A percentile compares a stretch with the other conserved stretches of the same genome.
These are phyloP conservation scores for Calonectria multiphialidica DNA, from an alignment of 2,329 filamentous ascomycete species.

Conservation along the genomic window DNA sequence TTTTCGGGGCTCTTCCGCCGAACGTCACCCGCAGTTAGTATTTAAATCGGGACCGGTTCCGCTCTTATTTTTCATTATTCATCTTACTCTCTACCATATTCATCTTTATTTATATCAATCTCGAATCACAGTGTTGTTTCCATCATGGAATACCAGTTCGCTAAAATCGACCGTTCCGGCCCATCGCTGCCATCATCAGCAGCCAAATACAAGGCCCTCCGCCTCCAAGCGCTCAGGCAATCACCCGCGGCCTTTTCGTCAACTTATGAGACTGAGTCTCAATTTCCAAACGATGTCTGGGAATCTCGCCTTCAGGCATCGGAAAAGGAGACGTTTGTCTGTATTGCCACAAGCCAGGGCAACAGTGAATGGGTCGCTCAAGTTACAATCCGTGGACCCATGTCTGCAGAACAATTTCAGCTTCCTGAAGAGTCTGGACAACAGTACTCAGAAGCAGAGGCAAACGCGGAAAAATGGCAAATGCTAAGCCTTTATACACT, in stretches of 20 bases:
- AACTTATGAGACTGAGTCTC: background rate
- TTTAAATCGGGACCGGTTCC: background rate
- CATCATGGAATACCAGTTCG: background rate
- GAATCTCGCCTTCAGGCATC: background rate
- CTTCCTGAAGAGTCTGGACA: background rate
- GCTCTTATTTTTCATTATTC: background rate
- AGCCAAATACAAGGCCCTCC: background rate
- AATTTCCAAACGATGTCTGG: background rate
- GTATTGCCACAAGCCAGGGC: background rate
- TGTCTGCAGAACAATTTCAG: background rate
- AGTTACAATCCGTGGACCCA: conserved; percentile 3
- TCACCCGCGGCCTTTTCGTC: conserved; percentile 5
- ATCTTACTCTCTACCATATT: no score
- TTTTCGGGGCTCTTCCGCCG: background rate
- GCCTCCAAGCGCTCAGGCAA: background rate
- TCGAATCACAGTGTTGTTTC: no score
- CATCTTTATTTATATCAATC: no score
- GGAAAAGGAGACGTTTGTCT: conserved; percentile 3
- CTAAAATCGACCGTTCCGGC: background rate
- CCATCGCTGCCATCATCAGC: background rate
- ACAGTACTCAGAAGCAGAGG: background rate
- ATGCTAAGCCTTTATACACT: conserved; percentile 28
- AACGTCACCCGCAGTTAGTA: background rate
- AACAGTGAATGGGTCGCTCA: conserved; percentile 1
- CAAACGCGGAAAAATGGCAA: conserved; percentile 28